These are phyloP conservation scores for Pythium dissotocum DNA, from an alignment of 352 stramenopile species.

Conservation along the genomic window DNA sequence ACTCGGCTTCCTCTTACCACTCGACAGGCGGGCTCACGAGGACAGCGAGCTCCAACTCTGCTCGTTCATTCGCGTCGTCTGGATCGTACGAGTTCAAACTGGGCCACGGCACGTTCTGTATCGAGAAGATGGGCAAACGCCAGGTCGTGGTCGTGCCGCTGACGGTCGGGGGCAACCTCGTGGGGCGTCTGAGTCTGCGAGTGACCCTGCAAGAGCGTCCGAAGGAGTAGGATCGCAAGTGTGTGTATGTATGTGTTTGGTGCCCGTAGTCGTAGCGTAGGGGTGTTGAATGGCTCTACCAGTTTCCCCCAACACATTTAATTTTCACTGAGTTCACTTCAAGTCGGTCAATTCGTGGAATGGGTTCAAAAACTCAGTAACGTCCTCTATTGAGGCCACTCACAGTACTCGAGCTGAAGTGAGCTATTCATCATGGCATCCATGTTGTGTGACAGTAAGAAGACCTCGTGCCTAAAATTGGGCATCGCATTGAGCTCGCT, in stretches of 20 bases:
- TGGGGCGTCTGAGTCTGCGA: constrained; percentile 57
- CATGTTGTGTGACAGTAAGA: not conserved
- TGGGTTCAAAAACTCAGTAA: not conserved
- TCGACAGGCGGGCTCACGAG: not conserved
- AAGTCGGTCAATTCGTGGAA: not conserved
- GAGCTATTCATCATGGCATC: not conserved
- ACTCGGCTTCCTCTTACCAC: not conserved
- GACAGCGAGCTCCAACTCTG: not conserved
- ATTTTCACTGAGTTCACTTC: too few relatives aligned
- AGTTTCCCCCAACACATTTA: not conserved
- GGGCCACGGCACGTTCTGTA: constrained; percentile 68
- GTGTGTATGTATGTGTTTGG: not conserved
- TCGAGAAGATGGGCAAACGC: constrained; percentile 49
- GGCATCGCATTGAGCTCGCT: not conserved
- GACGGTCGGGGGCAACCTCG: constrained; percentile 61
- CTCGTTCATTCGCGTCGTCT: constrained; percentile 35
- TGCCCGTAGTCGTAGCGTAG: not conserved
- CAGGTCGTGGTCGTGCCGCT: constrained; percentile 56
- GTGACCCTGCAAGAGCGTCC: constrained; percentile 43
- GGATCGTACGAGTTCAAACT: constrained; percentile 47
- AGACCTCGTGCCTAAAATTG: not conserved
- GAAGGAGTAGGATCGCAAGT: constrained; percentile 1
- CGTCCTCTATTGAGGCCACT: not conserved
- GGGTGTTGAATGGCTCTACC: not conserved
- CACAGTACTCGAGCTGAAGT: not conserved